Evolutionary conservation across 352 stramenopile genomes (phyloP).

Genomic region (Globisporangium echinulatum): DNA sequence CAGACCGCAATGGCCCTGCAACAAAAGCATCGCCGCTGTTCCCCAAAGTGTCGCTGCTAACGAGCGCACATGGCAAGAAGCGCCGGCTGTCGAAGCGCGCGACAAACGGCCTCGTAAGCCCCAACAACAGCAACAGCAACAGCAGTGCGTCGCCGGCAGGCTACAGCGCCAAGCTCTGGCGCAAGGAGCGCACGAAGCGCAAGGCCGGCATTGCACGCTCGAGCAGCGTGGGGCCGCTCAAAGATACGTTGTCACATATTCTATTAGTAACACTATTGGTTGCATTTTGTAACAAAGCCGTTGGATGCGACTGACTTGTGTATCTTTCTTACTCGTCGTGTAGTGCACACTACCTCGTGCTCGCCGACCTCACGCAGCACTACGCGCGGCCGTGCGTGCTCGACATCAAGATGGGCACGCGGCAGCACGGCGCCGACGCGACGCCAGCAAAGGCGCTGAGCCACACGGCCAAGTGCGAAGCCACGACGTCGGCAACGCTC

Average conservation of each 20-base stretch:
- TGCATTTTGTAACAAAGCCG: not conserved
- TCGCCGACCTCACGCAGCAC: conserved; percentile 58
- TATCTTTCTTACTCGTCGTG: not conserved
- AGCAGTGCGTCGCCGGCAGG: conserved; percentile 14
- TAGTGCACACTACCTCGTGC: conserved; percentile 48
- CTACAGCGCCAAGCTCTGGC: conserved; percentile 64
- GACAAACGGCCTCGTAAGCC: not conserved
- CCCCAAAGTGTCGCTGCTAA: conserved; percentile 2
- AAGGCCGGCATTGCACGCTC: conserved; percentile 9
- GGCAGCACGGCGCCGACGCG: conserved; percentile 68
- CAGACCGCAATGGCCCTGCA: conserved; percentile 8
- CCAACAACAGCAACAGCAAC: not conserved
- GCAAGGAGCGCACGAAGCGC: conserved; percentile 30
- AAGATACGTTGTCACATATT: conserved; percentile 11
- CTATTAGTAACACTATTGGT: not conserved
- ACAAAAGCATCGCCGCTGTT: not conserved
- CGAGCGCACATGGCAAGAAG: conserved; percentile 25
- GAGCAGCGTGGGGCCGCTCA: conserved; percentile 8
- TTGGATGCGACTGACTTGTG: too few species aligned
- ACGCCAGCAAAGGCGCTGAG: conserved; percentile 56
- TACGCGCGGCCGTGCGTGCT: conserved; percentile 66
- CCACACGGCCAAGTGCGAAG: conserved; percentile 67
- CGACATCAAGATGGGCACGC: conserved; percentile 80
- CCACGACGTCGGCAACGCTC: conserved; percentile 59
- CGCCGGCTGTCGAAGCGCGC: conserved; percentile 22